Evolutionary conservation across 345 rosid genomes (phyloP), one percentile per base, ranked within the genome.

Genomic region (Trapa incisa): DNA sequence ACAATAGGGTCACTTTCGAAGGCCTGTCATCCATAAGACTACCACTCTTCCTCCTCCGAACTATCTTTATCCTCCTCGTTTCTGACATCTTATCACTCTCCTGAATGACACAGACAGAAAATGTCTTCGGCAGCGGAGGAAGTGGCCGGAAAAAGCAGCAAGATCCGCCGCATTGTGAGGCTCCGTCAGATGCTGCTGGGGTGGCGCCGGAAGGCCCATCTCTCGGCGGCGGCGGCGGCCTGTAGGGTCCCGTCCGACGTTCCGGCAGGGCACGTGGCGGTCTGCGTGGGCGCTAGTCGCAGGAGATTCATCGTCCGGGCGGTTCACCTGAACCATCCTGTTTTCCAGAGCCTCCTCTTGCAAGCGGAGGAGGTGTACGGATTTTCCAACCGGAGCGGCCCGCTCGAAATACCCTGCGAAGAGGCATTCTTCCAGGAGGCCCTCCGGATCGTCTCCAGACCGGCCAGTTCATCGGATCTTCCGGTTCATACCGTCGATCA

Each of bases 341-440:
- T 85, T 35, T 77, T 93, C 68, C 78, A 76, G 69, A 85, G 81
- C 43, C 84, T 93, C 6, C 80, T 93, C 0, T 69, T 74, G 32
- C 82, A 85, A 67, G 89, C 98, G 0, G 98, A 88, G 73, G 96
- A 90, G 68, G 97, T 90, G 94, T 88, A 72, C 77, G 98, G 97
- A 12, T 88, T 90, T 79, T 61, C 47, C 17, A 83, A 84, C 81
- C 81, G 80, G 41, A 97, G 98, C 6, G 98, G 98, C 11, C 98
- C 92, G 3, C 68, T 93, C 60, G 73, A 78, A 61, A 85, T 93
- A 61, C 98, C 98, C 3, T 88, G 97, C 48, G 98, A 90, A 43
- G 97, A 93, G 77, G 75, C 84, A 33, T 73, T 85, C 29, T 93
- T 93, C 74, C 94, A 93, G 72, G 96, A 90, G 61, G 87, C 78